Evolutionary conservation across 192 early-diverging fungal genomes (phyloP).

Genomic region (Podila horticola): DNA sequence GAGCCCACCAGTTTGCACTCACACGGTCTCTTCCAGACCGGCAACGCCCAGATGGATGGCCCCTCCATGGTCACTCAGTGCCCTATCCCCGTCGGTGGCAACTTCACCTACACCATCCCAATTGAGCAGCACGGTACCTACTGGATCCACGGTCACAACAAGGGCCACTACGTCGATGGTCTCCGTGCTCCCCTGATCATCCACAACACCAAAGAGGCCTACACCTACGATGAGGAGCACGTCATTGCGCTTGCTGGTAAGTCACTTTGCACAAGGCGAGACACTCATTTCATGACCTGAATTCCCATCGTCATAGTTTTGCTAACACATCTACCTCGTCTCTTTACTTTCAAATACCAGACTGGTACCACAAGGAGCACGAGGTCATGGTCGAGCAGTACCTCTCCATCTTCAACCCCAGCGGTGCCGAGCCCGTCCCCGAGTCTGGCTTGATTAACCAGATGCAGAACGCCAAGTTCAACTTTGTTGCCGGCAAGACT

Average conservation of each 20-base stretch:
- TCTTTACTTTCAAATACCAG: constrained; percentile 39
- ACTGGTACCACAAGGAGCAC: constrained; percentile 80
- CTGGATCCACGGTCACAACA: constrained; percentile 84
- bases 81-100: constrained; percentile 71
- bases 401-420: constrained; percentile 71
- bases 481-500: constrained; percentile 79
- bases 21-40: constrained; percentile 86
- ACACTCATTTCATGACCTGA: not conserved
- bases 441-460: constrained; percentile 75
- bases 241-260: constrained; percentile 70
- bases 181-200: constrained; percentile 78
- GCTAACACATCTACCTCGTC: not conserved
- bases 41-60: constrained; percentile 78
- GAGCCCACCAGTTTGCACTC: constrained; percentile 73
- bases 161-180: constrained; percentile 85
- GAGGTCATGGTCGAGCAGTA: constrained; percentile 62
- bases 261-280: constrained; percentile 4
- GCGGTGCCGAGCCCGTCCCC: constrained; percentile 73
- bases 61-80: constrained; percentile 79
- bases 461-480: constrained; percentile 57
- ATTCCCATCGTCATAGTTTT: not conserved
- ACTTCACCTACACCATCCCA: constrained; percentile 76
- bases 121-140: constrained; percentile 82
- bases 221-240: constrained; percentile 78
- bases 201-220: constrained; percentile 65